A percentile compares a stretch with the other conserved stretches of the same genome.
These are phyloP conservation scores for Phytophthora hybrid DNA, from an alignment of 352 stramenopile species.

Conservation along the genomic window DNA sequence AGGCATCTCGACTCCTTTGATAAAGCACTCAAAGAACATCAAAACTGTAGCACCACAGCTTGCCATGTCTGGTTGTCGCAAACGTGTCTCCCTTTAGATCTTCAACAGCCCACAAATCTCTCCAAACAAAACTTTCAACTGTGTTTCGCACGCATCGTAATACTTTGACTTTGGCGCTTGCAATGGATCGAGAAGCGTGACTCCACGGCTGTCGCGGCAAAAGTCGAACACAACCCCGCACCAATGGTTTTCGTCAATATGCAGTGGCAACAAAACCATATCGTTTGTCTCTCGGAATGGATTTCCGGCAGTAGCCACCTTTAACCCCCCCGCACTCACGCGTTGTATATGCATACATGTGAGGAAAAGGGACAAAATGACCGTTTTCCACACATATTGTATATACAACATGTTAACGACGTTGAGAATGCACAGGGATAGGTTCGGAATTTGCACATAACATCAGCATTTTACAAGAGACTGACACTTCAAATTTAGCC, in stretches of 20 bases:
- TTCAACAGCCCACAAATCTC: not conserved
- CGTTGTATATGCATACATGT: no score
- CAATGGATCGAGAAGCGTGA: constrained; percentile 12
- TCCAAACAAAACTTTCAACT: not conserved
- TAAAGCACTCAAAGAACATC: constrained; percentile 7
- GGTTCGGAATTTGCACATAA: no score
- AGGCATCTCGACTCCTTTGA: not conserved
- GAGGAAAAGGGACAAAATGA: no score
- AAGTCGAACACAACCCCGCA: constrained; percentile 7
- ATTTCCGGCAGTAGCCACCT: not conserved
- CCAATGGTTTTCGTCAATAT: not conserved
- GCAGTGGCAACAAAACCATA: not conserved
- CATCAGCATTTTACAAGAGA: no score
- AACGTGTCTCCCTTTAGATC: not conserved
- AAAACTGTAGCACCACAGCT: constrained; percentile 9
- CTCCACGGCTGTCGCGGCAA: not conserved
- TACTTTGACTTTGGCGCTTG: constrained; percentile 18
- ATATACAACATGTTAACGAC: no score
- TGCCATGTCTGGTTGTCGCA: not conserved
- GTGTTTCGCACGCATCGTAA: constrained; percentile 9
- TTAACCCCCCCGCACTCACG: no score
- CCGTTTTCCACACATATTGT: no score
- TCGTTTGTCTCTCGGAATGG: not conserved
- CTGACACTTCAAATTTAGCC: no score
- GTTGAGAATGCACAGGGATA: no score